A percentile compares a stretch with the other conserved stretches of the same genome.
These are phyloP conservation scores for Penicillium nucicola DNA, from an alignment of 495 filamentous ascomycete species.

Conservation along the genomic window DNA sequence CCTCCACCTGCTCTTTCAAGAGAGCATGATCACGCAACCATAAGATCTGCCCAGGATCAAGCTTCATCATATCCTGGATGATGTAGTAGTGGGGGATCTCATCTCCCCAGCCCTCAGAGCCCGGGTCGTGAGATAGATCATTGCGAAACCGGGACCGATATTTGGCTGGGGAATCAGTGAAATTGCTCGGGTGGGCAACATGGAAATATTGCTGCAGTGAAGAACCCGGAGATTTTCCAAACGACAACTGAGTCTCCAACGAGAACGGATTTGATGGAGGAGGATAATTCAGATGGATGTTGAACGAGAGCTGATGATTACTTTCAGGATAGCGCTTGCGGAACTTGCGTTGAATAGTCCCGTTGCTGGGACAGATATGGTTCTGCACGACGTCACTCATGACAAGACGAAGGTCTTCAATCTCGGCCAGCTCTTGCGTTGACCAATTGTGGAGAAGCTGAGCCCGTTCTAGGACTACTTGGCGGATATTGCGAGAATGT, in stretches of 20 bases:
- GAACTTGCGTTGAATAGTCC: conserved; percentile 55
- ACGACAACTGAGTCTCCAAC: background rate
- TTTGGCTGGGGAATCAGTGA: conserved; percentile 26
- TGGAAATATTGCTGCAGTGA: conserved; percentile 21
- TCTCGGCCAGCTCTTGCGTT: conserved; percentile 52
- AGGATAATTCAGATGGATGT: conserved; percentile 51
- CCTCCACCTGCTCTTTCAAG: conserved; percentile 53
- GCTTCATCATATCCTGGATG: conserved; percentile 64
- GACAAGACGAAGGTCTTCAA: conserved; percentile 50
- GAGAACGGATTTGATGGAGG: conserved; percentile 13
- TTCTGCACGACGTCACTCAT: conserved; percentile 50
- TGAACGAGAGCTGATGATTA: conserved; percentile 47
- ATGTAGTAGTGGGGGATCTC: conserved; percentile 62
- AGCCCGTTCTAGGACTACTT: conserved; percentile 46
- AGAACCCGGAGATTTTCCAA: conserved; percentile 6
- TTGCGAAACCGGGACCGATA: conserved; percentile 29
- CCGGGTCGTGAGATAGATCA: conserved; percentile 38
- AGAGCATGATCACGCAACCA: conserved; percentile 52
- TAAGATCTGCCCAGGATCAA: conserved; percentile 56
- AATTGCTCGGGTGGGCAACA: conserved; percentile 16
- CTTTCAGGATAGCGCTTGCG: conserved; percentile 52
- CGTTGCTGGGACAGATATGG: conserved; percentile 60
- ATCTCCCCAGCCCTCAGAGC: conserved; percentile 56
- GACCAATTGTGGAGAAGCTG: conserved; percentile 57
- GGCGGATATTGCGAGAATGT: conserved; percentile 40